phyloP scores from a whole-genome alignment of 208 protist genomes.

The Acanthamoeba quina region DNA sequence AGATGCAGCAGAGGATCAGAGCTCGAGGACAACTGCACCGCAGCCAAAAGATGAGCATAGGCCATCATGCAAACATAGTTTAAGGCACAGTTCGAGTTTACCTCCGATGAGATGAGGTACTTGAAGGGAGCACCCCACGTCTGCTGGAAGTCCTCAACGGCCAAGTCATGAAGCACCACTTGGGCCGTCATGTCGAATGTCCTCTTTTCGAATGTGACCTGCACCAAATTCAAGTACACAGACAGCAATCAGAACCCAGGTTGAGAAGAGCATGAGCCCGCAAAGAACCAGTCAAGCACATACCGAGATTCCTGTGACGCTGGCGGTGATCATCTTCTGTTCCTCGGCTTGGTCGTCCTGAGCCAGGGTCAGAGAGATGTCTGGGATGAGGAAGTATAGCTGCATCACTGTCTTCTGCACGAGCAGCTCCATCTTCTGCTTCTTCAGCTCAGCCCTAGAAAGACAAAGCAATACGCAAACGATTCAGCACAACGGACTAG shows the following conservation, averaged over 20 bases:
- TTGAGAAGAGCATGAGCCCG: not conserved
- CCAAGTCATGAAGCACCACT: constrained; percentile 35
- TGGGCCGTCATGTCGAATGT: constrained; percentile 58
- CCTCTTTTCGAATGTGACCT: constrained; percentile 60
- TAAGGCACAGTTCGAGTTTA: not conserved
- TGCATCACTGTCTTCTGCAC: constrained; percentile 54
- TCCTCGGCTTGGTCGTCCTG: constrained; percentile 8
- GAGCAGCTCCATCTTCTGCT: constrained; percentile 51
- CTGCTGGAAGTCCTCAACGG: constrained; percentile 42
- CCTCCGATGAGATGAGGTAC: constrained; percentile 45
- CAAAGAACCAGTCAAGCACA: not conserved
- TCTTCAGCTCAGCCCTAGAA: not conserved
- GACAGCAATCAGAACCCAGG: not conserved
- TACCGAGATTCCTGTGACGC: constrained; percentile 5
- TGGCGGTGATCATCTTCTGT: constrained; percentile 51
- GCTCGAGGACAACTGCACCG: not conserved
- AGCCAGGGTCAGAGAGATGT: constrained; percentile 15
- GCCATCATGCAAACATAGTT: too few relatives aligned
- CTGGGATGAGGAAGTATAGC: constrained; percentile 68
- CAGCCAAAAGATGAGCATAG: not conserved
- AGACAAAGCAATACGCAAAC: not conserved
- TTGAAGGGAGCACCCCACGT: constrained; percentile 49
- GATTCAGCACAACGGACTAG: not conserved
- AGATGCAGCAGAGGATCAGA: constrained; percentile 60
- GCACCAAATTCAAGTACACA: not conserved